Conservation (phyloP, 108 stramenopile species). For the Stephanodiscus minutulus region DNA sequence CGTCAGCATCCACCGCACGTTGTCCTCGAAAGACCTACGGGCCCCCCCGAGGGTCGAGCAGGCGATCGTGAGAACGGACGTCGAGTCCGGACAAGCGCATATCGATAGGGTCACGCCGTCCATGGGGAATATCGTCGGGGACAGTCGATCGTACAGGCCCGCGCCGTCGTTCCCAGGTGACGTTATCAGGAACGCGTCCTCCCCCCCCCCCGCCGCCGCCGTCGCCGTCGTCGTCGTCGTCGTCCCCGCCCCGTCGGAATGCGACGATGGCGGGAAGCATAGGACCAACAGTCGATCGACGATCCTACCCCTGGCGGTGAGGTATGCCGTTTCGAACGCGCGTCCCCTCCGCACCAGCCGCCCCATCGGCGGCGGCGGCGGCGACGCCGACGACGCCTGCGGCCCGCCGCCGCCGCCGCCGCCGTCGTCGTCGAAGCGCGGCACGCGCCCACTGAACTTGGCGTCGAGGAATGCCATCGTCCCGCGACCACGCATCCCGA, state of each 20-base stretch:
- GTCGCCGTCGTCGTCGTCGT: not conserved
- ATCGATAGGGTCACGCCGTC: constrained; percentile 61
- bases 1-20: constrained; percentile 22
- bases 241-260: constrained; percentile 9
- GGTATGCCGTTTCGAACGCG: constrained; percentile 58
- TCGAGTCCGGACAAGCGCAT: constrained; percentile 16
- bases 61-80: constrained; percentile 55
- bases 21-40: constrained; percentile 44
- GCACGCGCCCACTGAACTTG: constrained; percentile 66
- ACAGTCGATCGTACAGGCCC: constrained; percentile 56
- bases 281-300: constrained; percentile 63
- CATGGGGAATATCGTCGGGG: constrained; percentile 82
- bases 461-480: constrained; percentile 66
- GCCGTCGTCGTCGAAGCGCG: not conserved
- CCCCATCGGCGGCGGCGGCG: constrained; percentile 12
- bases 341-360: constrained; percentile 40
- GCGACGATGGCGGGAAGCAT: constrained; percentile 25
- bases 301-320: constrained; percentile 72
- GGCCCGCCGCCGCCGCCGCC: not conserved
- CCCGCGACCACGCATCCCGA: constrained; percentile 63
- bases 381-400: constrained; percentile 4
- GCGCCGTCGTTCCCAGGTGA: constrained; percentile 77
- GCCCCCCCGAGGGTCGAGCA: constrained; percentile 60
- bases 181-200: constrained; percentile 65
- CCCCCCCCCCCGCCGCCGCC: not conserved